A percentile compares a stretch with the other conserved stretches of the same genome.
Conservation (phyloP, 176 grass and related monocot species). For the Juncus effusus region DNA sequence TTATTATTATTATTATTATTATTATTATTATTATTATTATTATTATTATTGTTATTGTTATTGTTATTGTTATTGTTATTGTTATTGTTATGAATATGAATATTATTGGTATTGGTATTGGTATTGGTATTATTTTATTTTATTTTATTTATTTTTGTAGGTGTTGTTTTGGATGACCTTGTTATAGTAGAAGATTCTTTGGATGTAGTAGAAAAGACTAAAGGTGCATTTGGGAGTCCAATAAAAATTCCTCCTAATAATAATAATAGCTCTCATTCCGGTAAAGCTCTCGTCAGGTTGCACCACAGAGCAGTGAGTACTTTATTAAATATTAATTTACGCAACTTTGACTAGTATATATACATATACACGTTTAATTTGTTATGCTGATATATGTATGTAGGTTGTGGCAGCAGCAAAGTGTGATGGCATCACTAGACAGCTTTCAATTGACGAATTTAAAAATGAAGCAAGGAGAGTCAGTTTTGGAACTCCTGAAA, state of each 20-base stretch:
- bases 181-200: slow-evolving; percentile 92
- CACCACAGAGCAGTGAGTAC: slow-evolving; percentile 97
- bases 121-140: no score
- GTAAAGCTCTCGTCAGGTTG: slow-evolving; percentile 51
- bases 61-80: no score
- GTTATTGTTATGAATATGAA: no score
- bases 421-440: slow-evolving; percentile 91
- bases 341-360: not conserved
- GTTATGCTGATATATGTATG: no score
- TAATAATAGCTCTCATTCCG: no score
- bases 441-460: slow-evolving; percentile 97
- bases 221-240: slow-evolving; percentile 70
- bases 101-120: no score
- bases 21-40: no score
- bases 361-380: no score
- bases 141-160: slow-evolving; percentile 33
- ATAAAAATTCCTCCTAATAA: slow-evolving; percentile 48
- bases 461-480: slow-evolving; percentile 98
- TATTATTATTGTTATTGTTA: no score
- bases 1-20: no score
- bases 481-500: slow-evolving; percentile 94
- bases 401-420: slow-evolving; percentile 94
- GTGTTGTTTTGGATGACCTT: slow-evolving; percentile 95
- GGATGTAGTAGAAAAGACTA: slow-evolving; percentile 76
- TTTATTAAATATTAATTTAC: no score